Evolutionary conservation across 2,329 filamentous ascomycete species (phyloP).

Genomic region (Samsoniella hepiali): DNA sequence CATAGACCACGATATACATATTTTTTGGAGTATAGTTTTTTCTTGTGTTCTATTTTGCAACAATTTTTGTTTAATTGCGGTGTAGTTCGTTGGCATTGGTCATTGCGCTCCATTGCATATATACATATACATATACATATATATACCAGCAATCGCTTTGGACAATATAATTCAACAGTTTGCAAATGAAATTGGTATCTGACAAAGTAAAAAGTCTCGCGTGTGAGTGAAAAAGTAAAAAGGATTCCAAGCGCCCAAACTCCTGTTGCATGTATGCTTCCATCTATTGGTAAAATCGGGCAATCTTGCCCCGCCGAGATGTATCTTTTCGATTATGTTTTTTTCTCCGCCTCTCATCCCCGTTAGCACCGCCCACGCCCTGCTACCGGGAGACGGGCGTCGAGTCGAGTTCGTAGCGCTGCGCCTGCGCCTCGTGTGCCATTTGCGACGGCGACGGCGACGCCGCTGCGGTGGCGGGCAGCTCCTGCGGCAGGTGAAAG

Average conservation of each 20-base stretch:
- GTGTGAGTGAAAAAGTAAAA: neutral
- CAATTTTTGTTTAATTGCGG: neutral
- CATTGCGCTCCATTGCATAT: neutral
- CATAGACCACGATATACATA: neutral
- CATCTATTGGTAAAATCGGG: neutral
- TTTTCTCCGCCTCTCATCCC: neutral
- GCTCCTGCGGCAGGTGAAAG: constrained; percentile 15
- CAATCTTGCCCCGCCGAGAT: too few relatives aligned
- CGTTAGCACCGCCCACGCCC: too few relatives aligned
- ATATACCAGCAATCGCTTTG: neutral
- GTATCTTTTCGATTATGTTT: too few relatives aligned
- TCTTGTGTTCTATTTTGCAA: neutral
- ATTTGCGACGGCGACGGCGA: constrained; percentile 10
- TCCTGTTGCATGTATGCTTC: neutral
- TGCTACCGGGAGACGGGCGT: neutral
- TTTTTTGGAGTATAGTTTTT: neutral
- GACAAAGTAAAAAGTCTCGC: neutral
- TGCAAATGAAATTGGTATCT: constrained; percentile 17
- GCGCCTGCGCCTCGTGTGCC: neutral
- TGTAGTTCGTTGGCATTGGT: neutral
- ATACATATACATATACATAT: neutral
- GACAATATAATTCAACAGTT: constrained; percentile 1
- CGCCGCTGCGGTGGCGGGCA: constrained; percentile 10
- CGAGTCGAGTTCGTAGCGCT: constrained; percentile 20
- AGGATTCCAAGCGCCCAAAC: neutral